Evolutionary conservation across 2,329 filamentous ascomycete species (phyloP).

Genomic region (Colletotrichum cuscutae): DNA sequence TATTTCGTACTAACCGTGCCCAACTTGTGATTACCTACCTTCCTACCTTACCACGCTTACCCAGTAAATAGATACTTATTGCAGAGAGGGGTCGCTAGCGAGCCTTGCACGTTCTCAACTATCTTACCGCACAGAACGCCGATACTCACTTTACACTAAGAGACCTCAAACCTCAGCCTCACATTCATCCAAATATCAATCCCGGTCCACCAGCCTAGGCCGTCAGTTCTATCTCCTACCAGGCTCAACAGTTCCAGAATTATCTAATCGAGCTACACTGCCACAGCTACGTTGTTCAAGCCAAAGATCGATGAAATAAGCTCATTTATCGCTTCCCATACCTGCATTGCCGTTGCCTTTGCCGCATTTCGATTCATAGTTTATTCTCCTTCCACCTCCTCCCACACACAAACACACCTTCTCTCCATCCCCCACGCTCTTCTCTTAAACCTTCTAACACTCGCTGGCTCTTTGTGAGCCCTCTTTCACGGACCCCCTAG

Average conservation of each 20-base stretch:
- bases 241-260: not conserved
- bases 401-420: not conserved
- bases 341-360: not conserved
- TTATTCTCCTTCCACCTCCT: not conserved
- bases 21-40: not conserved
- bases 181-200: not conserved
- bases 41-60: no score
- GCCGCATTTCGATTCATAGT: not conserved
- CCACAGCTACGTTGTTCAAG: not conserved
- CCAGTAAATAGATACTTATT: no score
- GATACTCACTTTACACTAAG: not conserved
- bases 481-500: not conserved
- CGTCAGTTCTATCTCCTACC: not conserved
- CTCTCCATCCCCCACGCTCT: not conserved
- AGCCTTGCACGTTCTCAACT: not conserved
- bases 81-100: not conserved
- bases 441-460: not conserved
- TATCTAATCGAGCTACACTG: not conserved
- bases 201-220: no score
- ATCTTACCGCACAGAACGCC: not conserved
- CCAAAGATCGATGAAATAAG: not conserved
- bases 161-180: not conserved
- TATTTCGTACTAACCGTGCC: not conserved
- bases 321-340: not conserved
- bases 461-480: not conserved